Conservation (phyloP, 2,329 filamentous ascomycete genomes). For the Incumbomyces lentus region DNA sequence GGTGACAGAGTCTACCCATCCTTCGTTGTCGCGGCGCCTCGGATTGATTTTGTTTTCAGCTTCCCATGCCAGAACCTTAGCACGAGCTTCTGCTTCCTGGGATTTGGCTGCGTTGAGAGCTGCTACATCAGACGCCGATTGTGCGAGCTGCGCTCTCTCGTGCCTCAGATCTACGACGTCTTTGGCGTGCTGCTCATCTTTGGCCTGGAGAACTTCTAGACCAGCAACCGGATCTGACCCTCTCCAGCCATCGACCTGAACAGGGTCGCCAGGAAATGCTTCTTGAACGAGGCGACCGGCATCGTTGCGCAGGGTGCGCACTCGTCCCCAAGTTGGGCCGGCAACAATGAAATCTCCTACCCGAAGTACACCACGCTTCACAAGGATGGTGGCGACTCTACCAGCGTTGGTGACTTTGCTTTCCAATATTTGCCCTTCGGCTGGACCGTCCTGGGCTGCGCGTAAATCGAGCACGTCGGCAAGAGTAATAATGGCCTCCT, state of each 20-base stretch:
- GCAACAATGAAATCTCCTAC: constrained; percentile 77
- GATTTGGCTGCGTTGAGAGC: constrained; percentile 63
- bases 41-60: constrained; percentile 21
- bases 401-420: constrained; percentile 77
- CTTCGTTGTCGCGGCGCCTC: constrained; percentile 20
- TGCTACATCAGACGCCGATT: constrained; percentile 57
- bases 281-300: constrained; percentile 60
- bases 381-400: constrained; percentile 76
- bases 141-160: constrained; percentile 59
- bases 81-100: constrained; percentile 46
- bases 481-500: constrained; percentile 78
- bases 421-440: constrained; percentile 91
- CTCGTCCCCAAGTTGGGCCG: constrained; percentile 74
- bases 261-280: constrained; percentile 76
- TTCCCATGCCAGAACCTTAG: constrained; percentile 32
- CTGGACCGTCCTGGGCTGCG: constrained; percentile 63
- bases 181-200: constrained; percentile 67
- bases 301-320: constrained; percentile 79
- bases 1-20: constrained; percentile 28
- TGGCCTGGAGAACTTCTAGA: constrained; percentile 74
- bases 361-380: constrained; percentile 75
- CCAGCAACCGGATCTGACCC: constrained; percentile 69
- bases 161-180: constrained; percentile 65
- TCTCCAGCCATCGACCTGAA: constrained; percentile 91
- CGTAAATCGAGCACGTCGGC: constrained; percentile 86